Conservation (phyloP, 495 filamentous ascomycete genomes). For the Sphaerosporella brunnea region DNA sequence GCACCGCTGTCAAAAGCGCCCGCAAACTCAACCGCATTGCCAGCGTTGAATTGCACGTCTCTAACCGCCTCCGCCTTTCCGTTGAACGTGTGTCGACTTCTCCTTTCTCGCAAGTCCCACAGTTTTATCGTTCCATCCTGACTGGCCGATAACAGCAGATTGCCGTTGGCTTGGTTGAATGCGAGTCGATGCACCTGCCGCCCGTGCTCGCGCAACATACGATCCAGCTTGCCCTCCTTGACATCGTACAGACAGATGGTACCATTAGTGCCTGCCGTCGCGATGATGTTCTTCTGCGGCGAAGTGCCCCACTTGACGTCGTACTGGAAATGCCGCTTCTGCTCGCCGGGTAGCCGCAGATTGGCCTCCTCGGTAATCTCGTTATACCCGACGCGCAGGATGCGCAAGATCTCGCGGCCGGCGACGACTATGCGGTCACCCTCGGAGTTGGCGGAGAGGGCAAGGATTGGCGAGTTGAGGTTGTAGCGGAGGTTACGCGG, state of each 20-base stretch:
- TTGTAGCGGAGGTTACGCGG: slow-evolving; percentile 17
- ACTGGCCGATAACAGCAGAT: slow-evolving; percentile 68
- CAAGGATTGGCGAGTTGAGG: slow-evolving; percentile 16
- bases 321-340: slow-evolving; percentile 27
- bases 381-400: slow-evolving; percentile 14
- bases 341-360: slow-evolving; percentile 16
- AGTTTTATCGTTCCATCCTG: slow-evolving; percentile 80
- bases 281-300: slow-evolving; percentile 40
- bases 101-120: slow-evolving; percentile 50
- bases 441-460: slow-evolving; percentile 18
- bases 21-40: slow-evolving; percentile 68
- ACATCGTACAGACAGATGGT: slow-evolving; percentile 47
- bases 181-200: slow-evolving; percentile 85
- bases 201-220: slow-evolving; percentile 43
- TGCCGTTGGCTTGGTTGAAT: slow-evolving; percentile 66
- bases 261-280: slow-evolving; percentile 54
- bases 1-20: slow-evolving; percentile 63
- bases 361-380: slow-evolving; percentile 17
- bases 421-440: slow-evolving; percentile 21
- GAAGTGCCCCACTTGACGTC: slow-evolving; percentile 52
- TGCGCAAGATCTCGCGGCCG: slow-evolving; percentile 16
- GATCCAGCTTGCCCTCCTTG: slow-evolving; percentile 16
- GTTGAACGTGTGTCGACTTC: slow-evolving; percentile 39
- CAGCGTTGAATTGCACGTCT: slow-evolving; percentile 33
- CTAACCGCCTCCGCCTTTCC: slow-evolving; percentile 64